These are phyloP conservation scores for Tricholoma terreum DNA, from an alignment of 768 basidiomycete genomes.

Conservation along the genomic window DNA sequence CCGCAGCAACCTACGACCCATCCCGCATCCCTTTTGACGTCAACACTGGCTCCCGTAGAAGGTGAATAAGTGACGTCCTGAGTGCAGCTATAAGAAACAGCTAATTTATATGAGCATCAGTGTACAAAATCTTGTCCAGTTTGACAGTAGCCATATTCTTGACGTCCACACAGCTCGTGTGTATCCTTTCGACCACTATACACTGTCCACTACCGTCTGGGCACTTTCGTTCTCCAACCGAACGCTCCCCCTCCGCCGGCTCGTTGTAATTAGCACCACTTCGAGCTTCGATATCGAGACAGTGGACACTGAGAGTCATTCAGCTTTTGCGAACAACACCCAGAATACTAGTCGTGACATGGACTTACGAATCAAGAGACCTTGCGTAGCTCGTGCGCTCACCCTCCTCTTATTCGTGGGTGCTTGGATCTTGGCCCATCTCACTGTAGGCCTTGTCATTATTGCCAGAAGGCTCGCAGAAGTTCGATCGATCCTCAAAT, in stretches of 20 bases:
- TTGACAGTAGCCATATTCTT: constrained; percentile 54
- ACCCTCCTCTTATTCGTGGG: constrained; percentile 44
- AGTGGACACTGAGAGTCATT: constrained; percentile 37
- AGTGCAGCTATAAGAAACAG: neutral
- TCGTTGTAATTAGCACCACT: constrained; percentile 41
- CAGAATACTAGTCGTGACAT: constrained; percentile 40
- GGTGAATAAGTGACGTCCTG: constrained; percentile 26
- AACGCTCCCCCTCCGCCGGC: constrained; percentile 40
- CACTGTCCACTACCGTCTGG: constrained; percentile 46
- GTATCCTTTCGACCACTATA: constrained; percentile 58
- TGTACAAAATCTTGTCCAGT: constrained; percentile 53
- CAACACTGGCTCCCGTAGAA: constrained; percentile 39
- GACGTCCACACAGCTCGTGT: constrained; percentile 52
- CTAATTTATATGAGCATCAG: constrained; percentile 23
- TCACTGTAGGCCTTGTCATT: constrained; percentile 43
- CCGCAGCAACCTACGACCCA: constrained; percentile 45
- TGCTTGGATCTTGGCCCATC: constrained; percentile 55
- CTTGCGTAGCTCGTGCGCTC: constrained; percentile 42
- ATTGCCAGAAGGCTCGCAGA: constrained; percentile 37
- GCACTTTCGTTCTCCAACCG: constrained; percentile 32
- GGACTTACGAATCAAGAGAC: constrained; percentile 42
- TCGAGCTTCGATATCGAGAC: constrained; percentile 46
- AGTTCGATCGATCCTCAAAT: constrained; percentile 30
- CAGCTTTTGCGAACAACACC: constrained; percentile 17
- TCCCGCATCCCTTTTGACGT: constrained; percentile 40